Percentiles rank a stretch among this genome's conserved stretches.
phyloP scores from a whole-genome alignment of 225 moss, liverwort and hornwort species.

The Asterella californica region DNA sequence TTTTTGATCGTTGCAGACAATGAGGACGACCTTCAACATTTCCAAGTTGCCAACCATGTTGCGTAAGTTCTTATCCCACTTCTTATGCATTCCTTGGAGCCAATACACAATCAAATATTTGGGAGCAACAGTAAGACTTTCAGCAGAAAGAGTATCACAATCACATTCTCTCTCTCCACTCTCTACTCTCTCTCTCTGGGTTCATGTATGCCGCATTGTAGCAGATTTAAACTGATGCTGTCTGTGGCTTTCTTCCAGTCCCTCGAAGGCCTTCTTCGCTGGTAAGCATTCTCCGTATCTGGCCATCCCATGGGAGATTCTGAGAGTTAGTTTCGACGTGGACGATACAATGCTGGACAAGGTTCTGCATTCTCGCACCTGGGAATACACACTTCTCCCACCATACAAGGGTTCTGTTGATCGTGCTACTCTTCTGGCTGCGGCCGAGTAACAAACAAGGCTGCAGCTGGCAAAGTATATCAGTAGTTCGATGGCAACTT shows the following conservation, averaged over 20 bases:
- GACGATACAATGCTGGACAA: slow-evolving; percentile 14
- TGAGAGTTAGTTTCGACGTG: slow-evolving; percentile 12
- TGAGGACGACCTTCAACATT: slow-evolving; percentile 11
- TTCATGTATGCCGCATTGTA: background rate
- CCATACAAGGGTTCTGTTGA: slow-evolving; percentile 18
- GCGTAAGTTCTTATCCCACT: background rate
- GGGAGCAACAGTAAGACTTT: too few relatives aligned
- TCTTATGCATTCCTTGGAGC: background rate
- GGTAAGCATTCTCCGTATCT: slow-evolving; percentile 14
- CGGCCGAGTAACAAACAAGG: background rate
- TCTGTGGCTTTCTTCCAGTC: slow-evolving; percentile 8
- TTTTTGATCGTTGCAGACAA: slow-evolving; percentile 10
- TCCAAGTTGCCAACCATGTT: slow-evolving; percentile 6
- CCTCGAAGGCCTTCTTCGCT: slow-evolving; percentile 19
- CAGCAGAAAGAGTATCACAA: too few relatives aligned
- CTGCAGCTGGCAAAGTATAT: background rate
- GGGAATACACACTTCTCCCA: slow-evolving; percentile 20
- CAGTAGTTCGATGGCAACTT: too few relatives aligned
- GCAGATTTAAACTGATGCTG: background rate
- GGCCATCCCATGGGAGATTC: slow-evolving; percentile 20
- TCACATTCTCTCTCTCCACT: background rate
- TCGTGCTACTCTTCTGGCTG: background rate
- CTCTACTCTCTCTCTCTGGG: too few relatives aligned
- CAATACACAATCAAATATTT: too few relatives aligned
- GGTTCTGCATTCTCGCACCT: slow-evolving; percentile 19